These are phyloP conservation scores for Mycena vulgaris DNA, from an alignment of 768 basidiomycete species.

Conservation along the genomic window DNA sequence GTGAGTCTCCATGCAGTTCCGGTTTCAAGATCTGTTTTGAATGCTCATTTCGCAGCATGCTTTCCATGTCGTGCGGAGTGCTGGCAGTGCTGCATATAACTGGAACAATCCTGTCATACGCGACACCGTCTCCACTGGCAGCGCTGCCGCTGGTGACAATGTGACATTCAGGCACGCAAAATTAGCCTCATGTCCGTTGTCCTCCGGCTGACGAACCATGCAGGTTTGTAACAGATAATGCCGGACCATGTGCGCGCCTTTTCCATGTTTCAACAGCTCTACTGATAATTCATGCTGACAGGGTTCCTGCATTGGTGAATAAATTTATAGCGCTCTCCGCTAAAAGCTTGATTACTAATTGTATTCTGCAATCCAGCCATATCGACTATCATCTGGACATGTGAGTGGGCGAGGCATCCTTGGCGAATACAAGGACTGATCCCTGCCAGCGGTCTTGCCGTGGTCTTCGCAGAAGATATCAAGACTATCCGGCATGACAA, in stretches of 20 bases:
- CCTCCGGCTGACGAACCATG: no score
- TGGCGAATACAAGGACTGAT: slow-evolving; percentile 17
- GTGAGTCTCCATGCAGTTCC: slow-evolving; percentile 46
- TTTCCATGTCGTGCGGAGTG: slow-evolving; percentile 60
- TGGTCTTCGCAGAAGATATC: slow-evolving; percentile 53
- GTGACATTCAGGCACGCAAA: no score
- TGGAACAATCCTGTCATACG: slow-evolving; percentile 53
- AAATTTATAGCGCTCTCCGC: no score
- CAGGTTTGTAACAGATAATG: slow-evolving; percentile 69
- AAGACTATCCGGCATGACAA: background rate
- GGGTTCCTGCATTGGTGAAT: slow-evolving; percentile 54
- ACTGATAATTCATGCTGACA: background rate
- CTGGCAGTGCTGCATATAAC: slow-evolving; percentile 55
- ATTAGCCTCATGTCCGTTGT: no score
- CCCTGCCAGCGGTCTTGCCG: slow-evolving; percentile 52
- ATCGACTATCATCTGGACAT: slow-evolving; percentile 58
- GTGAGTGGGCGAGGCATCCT: slow-evolving; percentile 5
- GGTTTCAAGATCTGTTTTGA: background rate
- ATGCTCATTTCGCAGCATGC: slow-evolving; percentile 58
- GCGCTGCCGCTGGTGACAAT: slow-evolving; percentile 32
- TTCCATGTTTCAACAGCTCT: no score
- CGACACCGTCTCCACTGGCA: slow-evolving; percentile 50
- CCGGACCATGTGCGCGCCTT: slow-evolving; percentile 55
- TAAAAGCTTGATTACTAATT: no score
- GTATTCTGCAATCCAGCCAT: no score